These are phyloP conservation scores for Syncephalis fuscata DNA, from an alignment of 371 early-diverging fungal genomes.

Conservation along the genomic window DNA sequence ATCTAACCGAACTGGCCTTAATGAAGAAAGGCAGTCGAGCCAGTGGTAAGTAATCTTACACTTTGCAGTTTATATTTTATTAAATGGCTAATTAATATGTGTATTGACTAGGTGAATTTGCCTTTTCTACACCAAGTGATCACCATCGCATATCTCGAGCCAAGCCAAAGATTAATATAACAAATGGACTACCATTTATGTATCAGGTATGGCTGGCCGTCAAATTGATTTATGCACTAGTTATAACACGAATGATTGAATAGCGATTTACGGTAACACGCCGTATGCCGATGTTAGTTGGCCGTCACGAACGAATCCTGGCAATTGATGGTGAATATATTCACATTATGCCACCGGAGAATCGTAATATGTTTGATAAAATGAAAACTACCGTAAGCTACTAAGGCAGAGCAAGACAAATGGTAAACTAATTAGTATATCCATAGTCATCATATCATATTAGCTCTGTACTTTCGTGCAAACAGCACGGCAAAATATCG, in stretches of 20 bases:
- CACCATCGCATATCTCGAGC: not conserved
- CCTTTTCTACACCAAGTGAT: not conserved
- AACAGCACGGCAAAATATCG: slow-evolving; percentile 54
- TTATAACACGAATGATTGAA: no score
- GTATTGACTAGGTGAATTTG: no score
- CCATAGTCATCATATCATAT: slow-evolving; percentile 60
- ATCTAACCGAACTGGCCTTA: not conserved
- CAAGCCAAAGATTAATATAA: not conserved
- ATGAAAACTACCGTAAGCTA: slow-evolving; percentile 54
- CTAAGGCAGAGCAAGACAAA: no score
- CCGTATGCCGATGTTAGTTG: slow-evolving; percentile 63
- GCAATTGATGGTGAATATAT: slow-evolving; percentile 90
- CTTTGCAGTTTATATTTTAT: no score
- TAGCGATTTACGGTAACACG: no score
- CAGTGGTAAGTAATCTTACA: not conserved
- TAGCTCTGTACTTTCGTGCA: slow-evolving; percentile 54
- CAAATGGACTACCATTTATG: no score
- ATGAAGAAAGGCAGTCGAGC: not conserved
- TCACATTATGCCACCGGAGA: slow-evolving; percentile 74
- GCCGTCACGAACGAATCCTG: slow-evolving; percentile 65
- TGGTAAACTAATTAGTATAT: not conserved
- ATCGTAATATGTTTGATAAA: slow-evolving; percentile 60
- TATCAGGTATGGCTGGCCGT: no score
- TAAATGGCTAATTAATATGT: no score
- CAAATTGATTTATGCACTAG: no score